Base-by-base conservation (phyloP, 495 filamentous ascomycete genomes). In the Tuber microsphaerosporum region DNA sequence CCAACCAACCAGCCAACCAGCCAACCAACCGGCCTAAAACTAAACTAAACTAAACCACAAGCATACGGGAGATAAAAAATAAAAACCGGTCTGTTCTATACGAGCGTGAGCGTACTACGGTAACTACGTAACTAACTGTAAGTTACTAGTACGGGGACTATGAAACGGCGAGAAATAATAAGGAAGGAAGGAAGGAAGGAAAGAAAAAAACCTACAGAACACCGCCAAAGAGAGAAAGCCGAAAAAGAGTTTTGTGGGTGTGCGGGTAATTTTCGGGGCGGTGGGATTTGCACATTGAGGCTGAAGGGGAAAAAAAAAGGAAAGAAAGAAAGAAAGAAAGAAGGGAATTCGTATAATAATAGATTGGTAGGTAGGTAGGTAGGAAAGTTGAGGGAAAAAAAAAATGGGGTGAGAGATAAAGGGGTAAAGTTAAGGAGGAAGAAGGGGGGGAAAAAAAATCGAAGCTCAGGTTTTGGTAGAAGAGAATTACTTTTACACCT, bases 31-130 rank as follows among this genome's bases (percentile, higher is more conserved):
- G n/a, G 31, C 51, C 51, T n/a, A 26, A 26, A 61, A 26, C 51
- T 61, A 2, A 37, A 37, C 34, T 37, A 37, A 37, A 37, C 34
- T 37, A 37, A 61, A 14, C n/a, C 51, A 61, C n/a, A 61, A 9
- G 12, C 48, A 56, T 1, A n/a, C 20, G 9, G 9, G 9, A 10
- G n/a, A 56, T n/a, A n/a, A 56, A 12, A 2, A 48, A 22, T 2
- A 10, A 56, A 56, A 56, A n/a, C 51, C 14, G 51, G 51, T 61
- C 51, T 61, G 51, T 61, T 61, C 51, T 61, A 61, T 61, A 61
- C 51, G 22, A n/a, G 46, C 8, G 22, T 22, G 42, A n/a, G 22
- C 20, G 12, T 61, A 61, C 51, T 14, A 31, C n/a, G 51, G 51
- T 61, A 61, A 51, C 51, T 16, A n/a, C n/a, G n/a, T n/a, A n/a